A percentile compares a stretch with the other conserved stretches of the same genome.
Conservation (phyloP, 176 grass and related monocot genomes). For the Rhynchospora breviuscula region DNA sequence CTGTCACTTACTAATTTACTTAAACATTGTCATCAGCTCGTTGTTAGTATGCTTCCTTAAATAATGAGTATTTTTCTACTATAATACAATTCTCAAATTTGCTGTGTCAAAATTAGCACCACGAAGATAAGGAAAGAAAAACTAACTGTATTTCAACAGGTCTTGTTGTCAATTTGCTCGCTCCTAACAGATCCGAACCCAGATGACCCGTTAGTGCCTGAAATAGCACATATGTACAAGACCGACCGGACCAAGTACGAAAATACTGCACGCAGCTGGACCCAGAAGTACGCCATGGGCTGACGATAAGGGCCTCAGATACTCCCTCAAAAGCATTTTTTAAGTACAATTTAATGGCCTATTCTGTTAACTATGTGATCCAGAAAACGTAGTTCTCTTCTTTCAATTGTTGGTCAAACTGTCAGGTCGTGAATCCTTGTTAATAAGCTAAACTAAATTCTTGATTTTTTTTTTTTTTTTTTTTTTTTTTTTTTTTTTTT, state of each 20-base stretch:
- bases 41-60: too few species aligned
- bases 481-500: background rate
- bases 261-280: slow-evolving; percentile 34
- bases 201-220: slow-evolving; percentile 31
- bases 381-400: background rate
- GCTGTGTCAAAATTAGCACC: background rate
- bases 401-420: slow-evolving; percentile 13
- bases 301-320: background rate
- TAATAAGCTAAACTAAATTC: slow-evolving; percentile 17
- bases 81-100: too few species aligned
- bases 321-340: background rate
- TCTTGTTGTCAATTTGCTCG: slow-evolving; percentile 36
- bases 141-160: slow-evolving; percentile 3
- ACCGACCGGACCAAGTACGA: slow-evolving; percentile 30
- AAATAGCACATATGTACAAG: slow-evolving; percentile 41
- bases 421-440: background rate
- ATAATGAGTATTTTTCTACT: background rate
- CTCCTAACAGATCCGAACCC: slow-evolving; percentile 37
- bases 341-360: background rate
- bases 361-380: background rate
- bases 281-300: slow-evolving; percentile 38
- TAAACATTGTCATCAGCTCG: too few species aligned
- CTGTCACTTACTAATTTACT: too few species aligned
- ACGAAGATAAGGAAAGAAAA: background rate
- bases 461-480: background rate